Evolutionary conservation across 2,329 filamentous ascomycete genomes (phyloP).

Genomic region (Calonectria montana): DNA sequence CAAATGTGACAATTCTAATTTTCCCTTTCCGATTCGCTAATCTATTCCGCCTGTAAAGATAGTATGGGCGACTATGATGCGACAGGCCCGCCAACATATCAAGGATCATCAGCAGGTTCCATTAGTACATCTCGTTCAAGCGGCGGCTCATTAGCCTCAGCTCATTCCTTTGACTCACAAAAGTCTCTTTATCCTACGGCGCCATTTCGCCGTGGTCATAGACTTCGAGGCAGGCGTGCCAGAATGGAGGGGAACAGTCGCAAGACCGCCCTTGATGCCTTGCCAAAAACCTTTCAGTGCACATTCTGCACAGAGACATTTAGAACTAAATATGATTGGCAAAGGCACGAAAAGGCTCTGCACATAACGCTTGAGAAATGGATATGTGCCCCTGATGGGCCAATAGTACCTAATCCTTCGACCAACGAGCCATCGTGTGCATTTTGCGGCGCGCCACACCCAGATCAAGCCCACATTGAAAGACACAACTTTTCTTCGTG

Average conservation of each 20-base stretch:
- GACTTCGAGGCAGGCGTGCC: not conserved
- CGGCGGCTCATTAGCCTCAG: slow-evolving; percentile 5
- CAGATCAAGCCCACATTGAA: slow-evolving; percentile 37
- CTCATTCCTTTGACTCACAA: not conserved
- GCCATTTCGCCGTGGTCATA: not conserved
- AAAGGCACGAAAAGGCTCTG: slow-evolving; percentile 34
- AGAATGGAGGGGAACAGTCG: not conserved
- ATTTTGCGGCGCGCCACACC: slow-evolving; percentile 39
- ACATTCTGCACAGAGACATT: slow-evolving; percentile 40
- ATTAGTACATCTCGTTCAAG: slow-evolving; percentile 9
- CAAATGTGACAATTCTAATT: too few species aligned
- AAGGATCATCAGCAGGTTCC: slow-evolving; percentile 1
- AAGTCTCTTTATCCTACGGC: not conserved
- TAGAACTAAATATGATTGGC: slow-evolving; percentile 42
- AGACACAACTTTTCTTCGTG: slow-evolving; percentile 36
- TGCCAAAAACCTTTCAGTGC: slow-evolving; percentile 28
- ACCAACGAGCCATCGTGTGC: slow-evolving; percentile 25
- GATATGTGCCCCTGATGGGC: slow-evolving; percentile 37
- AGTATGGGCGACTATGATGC: too few species aligned
- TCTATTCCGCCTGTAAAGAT: not conserved
- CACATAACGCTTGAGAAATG: slow-evolving; percentile 37
- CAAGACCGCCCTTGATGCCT: not conserved
- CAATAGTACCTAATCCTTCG: not conserved
- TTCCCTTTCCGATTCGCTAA: not conserved
- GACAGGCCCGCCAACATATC: not conserved